Evolutionary conservation across 1,139 yeast species (phyloP).

Genomic region (Protomyces inundatus): DNA sequence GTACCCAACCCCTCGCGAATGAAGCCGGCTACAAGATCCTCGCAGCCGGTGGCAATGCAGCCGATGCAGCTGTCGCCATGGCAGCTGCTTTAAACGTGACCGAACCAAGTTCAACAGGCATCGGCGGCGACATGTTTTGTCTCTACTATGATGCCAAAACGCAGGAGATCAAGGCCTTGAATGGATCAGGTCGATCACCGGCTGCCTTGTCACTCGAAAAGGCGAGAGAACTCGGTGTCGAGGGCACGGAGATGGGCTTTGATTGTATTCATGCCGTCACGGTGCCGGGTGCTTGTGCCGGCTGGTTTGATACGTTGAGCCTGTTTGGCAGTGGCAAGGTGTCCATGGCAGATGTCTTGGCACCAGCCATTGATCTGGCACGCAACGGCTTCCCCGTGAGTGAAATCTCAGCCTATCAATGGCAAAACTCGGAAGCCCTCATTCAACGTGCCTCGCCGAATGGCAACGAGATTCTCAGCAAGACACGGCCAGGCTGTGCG

Average conservation of each 20-base stretch:
- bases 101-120: constrained; percentile 75
- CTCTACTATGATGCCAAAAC: constrained; percentile 52
- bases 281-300: constrained; percentile 75
- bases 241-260: constrained; percentile 44
- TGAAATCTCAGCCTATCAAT: constrained; percentile 52
- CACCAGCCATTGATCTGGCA: constrained; percentile 67
- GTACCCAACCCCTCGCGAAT: constrained; percentile 72
- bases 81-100: constrained; percentile 68
- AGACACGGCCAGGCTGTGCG: constrained; percentile 39
- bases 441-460: constrained; percentile 40
- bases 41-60: constrained; percentile 71
- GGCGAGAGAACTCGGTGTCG: constrained; percentile 44
- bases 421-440: constrained; percentile 45
- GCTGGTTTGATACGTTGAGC: constrained; percentile 64
- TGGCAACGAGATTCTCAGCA: constrained; percentile 43
- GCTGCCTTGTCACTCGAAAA: constrained; percentile 48
- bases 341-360: constrained; percentile 49
- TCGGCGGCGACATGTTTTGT: constrained; percentile 79
- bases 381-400: constrained; percentile 63
- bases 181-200: constrained; percentile 75
- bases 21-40: constrained; percentile 67
- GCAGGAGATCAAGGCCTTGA: constrained; percentile 57
- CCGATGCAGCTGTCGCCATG: constrained; percentile 69
- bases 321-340: constrained; percentile 72
- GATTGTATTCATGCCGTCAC: constrained; percentile 57